These are phyloP conservation scores for Dendrobium officinale DNA, from an alignment of 106 monocot species.

Conservation along the genomic window DNA sequence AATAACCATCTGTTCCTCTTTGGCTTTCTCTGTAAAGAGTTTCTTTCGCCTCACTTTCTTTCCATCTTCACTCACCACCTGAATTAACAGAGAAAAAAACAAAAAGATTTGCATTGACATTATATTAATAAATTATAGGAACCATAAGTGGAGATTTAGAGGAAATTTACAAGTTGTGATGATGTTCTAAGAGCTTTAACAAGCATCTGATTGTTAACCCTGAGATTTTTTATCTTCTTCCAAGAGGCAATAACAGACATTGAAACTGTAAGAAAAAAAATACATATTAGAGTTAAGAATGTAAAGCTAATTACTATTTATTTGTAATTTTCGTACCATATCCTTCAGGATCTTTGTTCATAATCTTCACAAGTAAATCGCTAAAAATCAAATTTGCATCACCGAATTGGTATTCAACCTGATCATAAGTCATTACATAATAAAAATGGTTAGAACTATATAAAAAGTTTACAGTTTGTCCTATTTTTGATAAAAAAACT, in stretches of 20 bases:
- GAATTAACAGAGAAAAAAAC: background rate
- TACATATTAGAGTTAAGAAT: background rate
- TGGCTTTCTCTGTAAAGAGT: slow-evolving; percentile 56
- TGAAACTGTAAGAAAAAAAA: slow-evolving; percentile 38
- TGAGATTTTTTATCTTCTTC: slow-evolving; percentile 72
- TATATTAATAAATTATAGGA: background rate
- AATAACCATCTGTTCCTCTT: slow-evolving; percentile 72
- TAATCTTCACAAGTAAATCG: slow-evolving; percentile 70
- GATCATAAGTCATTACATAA: background rate
- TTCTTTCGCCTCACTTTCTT: slow-evolving; percentile 59
- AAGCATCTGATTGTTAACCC: slow-evolving; percentile 40
- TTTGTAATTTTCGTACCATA: slow-evolving; percentile 39
- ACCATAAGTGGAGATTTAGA: background rate
- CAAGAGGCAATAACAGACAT: slow-evolving; percentile 61
- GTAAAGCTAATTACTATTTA: background rate
- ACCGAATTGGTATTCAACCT: slow-evolving; percentile 75
- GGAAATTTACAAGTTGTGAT: slow-evolving; percentile 52
- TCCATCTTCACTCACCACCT: slow-evolving; percentile 76
- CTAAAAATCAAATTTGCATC: slow-evolving; percentile 62
- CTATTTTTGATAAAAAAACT: too few species aligned
- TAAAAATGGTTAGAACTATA: slow-evolving; percentile 47
- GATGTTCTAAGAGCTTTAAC: slow-evolving; percentile 66
- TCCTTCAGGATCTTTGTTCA: slow-evolving; percentile 76
- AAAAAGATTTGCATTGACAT: background rate
- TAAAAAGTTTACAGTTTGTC: background rate